phyloP scores from a whole-genome alignment of 2,329 filamentous ascomycete genomes.

The Neonectria sp. region DNA sequence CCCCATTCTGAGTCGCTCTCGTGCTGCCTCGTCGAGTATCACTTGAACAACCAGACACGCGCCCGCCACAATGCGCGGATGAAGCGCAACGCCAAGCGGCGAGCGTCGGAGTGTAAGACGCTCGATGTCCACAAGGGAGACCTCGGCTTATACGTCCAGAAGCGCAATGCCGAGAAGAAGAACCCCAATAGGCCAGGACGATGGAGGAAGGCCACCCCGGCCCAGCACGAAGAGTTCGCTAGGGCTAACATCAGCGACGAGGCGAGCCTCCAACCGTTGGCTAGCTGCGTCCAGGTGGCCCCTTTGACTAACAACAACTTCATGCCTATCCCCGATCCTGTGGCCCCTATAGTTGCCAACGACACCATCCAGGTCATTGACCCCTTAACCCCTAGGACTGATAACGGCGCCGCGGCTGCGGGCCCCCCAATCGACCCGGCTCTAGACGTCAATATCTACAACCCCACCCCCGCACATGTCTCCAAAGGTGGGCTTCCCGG shows the following conservation, averaged over 20 bases:
- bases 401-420: not conserved
- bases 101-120: slow-evolving; percentile 38
- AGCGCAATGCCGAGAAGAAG: not conserved
- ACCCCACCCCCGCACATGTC: not conserved
- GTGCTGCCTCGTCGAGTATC: slow-evolving; percentile 45
- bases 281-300: not conserved
- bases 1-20: slow-evolving; percentile 50
- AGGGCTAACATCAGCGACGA: not conserved
- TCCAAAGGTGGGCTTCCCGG: not conserved
- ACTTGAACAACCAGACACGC: slow-evolving; percentile 44
- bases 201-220: not conserved
- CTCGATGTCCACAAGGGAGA: slow-evolving; percentile 49
- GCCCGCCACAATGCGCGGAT: slow-evolving; percentile 42
- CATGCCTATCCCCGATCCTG: too few species aligned
- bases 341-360: too few species aligned
- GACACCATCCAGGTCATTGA: too few species aligned
- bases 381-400: too few species aligned
- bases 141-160: slow-evolving; percentile 26
- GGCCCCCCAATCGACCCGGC: too few species aligned
- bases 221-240: not conserved
- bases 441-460: not conserved
- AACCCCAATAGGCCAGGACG: not conserved
- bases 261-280: not conserved
- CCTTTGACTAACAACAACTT: not conserved
- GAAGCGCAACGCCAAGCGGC: slow-evolving; percentile 37